A percentile compares a stretch with the other conserved stretches of the same genome.
Conservation (phyloP, 2,329 filamentous ascomycete genomes). For the Alternaria longipes region DNA sequence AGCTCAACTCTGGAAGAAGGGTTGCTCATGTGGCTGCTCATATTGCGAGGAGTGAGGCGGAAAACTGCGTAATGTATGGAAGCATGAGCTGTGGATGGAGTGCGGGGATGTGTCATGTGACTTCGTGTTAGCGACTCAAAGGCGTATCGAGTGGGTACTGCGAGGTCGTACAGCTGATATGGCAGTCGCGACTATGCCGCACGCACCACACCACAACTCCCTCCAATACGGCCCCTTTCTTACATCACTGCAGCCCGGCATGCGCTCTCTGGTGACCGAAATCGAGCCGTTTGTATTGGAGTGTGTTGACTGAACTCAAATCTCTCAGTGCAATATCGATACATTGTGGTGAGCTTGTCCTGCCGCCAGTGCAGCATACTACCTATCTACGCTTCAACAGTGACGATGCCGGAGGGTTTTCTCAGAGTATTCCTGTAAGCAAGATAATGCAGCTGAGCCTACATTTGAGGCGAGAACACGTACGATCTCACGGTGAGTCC, state of each 20-base stretch:
- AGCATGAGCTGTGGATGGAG: neutral
- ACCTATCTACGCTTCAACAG: no score
- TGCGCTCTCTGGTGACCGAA: no score
- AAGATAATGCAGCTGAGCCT: neutral
- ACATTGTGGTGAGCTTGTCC: no score
- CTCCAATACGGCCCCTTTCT: neutral
- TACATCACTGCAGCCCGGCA: neutral
- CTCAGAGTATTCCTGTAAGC: neutral
- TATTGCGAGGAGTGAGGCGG: neutral
- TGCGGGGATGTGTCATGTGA: neutral
- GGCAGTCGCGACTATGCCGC: neutral
- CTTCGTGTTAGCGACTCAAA: neutral
- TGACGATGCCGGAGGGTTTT: no score
- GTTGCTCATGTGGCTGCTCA: neutral
- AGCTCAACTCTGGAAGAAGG: neutral
- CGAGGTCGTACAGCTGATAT: neutral
- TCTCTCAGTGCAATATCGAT: no score
- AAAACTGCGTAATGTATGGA: neutral
- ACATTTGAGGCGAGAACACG: neutral
- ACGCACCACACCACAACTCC: neutral
- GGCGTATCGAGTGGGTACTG: no score
- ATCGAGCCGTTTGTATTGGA: no score
- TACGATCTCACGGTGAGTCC: neutral
- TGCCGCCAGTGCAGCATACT: no score
- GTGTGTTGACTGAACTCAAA: no score